A percentile compares a stretch with the other conserved stretches of the same genome.
phyloP scores from a whole-genome alignment of 129 eudicot genomes.

The Cynara cardunculus region DNA sequence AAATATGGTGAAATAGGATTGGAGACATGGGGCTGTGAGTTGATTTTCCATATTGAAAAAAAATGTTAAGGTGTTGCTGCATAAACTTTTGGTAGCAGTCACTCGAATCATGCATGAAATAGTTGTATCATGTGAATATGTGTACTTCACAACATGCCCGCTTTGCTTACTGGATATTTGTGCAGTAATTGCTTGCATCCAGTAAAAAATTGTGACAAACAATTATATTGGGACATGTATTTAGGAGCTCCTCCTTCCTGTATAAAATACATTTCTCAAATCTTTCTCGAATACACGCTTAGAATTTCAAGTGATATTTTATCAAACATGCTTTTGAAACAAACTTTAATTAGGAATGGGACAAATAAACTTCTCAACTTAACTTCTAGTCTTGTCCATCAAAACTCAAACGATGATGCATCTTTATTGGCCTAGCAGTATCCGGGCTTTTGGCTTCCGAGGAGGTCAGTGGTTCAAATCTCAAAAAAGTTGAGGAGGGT shows the following conservation, averaged over 20 bases:
- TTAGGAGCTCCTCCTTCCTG: neutral
- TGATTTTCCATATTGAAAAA: neutral
- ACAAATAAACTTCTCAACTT: neutral
- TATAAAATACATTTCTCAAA: neutral
- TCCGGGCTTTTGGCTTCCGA: neutral
- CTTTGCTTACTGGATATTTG: neutral
- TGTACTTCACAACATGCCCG: neutral
- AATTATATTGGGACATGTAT: neutral
- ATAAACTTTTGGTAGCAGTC: neutral
- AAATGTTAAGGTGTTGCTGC: neutral
- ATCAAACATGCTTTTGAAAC: neutral
- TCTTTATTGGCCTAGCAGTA: neutral
- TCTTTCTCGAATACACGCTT: neutral
- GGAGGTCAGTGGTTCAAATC: neutral
- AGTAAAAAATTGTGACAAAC: neutral
- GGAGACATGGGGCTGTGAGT: neutral
- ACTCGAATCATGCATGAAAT: neutral
- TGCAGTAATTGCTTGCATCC: neutral
- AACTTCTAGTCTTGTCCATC: neutral
- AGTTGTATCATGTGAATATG: neutral
- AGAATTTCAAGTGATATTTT: neutral
- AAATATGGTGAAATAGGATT: neutral
- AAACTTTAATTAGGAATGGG: neutral
- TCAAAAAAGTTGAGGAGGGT: neutral
- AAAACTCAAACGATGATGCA: neutral